phyloP scores from a whole-genome alignment of 2,329 filamentous ascomycete genomes.

The Sporothrix variecibatus region DNA sequence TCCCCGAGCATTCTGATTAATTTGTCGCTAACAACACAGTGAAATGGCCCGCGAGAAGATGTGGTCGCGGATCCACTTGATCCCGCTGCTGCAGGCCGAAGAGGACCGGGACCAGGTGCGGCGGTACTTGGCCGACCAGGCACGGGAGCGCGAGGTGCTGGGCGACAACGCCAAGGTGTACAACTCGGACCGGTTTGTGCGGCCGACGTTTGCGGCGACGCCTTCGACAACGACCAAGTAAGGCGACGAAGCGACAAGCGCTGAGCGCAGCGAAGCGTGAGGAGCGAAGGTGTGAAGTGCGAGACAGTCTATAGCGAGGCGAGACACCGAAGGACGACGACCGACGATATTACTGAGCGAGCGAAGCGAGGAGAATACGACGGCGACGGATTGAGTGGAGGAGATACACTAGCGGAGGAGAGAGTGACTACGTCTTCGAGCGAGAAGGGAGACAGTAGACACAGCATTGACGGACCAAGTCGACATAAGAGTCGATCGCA shows the following conservation, averaged over 20 bases:
- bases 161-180: conserved; percentile 80
- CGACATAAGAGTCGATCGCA: background rate
- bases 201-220: conserved; percentile 75
- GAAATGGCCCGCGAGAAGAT: conserved; percentile 97
- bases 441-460: background rate
- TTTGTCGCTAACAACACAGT: conserved; percentile 48
- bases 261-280: background rate
- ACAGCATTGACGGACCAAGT: background rate
- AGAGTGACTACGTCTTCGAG: background rate
- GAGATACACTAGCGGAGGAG: no score
- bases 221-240: conserved; percentile 66
- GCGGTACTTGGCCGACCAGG: conserved; percentile 81
- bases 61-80: conserved; percentile 94
- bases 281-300: background rate
- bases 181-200: conserved; percentile 84
- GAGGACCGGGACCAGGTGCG: conserved; percentile 94
- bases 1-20: background rate
- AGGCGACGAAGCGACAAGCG: conserved; percentile 21
- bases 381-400: background rate
- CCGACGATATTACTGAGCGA: background rate
- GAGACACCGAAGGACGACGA: background rate
- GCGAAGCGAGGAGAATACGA: background rate
- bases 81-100: conserved; percentile 91
- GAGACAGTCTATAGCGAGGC: background rate
- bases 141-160: conserved; percentile 85